A percentile compares a stretch with the other conserved stretches of the same genome.
These are phyloP conservation scores for Hanseniaspora sp. DNA, from an alignment of 1,139 yeast genomes.

Conservation along the genomic window DNA sequence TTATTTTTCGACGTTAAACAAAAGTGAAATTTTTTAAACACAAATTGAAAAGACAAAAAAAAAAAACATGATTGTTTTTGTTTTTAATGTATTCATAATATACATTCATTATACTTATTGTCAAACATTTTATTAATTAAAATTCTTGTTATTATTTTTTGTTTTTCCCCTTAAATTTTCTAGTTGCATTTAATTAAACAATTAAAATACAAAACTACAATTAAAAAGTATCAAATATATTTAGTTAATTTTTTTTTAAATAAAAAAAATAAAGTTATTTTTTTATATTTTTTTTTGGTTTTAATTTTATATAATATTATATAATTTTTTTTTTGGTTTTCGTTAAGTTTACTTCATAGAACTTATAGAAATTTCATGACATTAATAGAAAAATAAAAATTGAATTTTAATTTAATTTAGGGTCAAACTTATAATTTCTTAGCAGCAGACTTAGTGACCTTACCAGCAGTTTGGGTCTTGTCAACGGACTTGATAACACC, in stretches of 20 bases:
- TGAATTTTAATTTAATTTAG: constrained; percentile 16
- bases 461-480: constrained; percentile 78
- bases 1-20: not conserved
- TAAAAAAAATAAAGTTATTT: not conserved
- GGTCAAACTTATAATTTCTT: constrained; percentile 74
- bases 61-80: no score
- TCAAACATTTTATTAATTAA: no score
- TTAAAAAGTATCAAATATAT: no score
- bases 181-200: no score
- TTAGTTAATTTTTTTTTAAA: constrained; percentile 1
- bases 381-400: constrained; percentile 14
- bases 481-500: constrained; percentile 99
- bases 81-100: no score
- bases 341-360: not conserved
- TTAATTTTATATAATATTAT: constrained; percentile 8
- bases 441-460: constrained; percentile 99
- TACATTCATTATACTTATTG: no score
- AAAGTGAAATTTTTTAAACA: not conserved
- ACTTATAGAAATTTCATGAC: not conserved
- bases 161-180: no score
- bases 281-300: constrained; percentile 11
- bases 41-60: not conserved
- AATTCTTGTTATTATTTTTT: not conserved
- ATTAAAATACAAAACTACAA: no score
- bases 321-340: constrained; percentile 5